Percentiles rank a stretch among this genome's conserved stretches.
Conservation (phyloP, 73 alveolate genomes). For the Paramecium primaurelia region DNA sequence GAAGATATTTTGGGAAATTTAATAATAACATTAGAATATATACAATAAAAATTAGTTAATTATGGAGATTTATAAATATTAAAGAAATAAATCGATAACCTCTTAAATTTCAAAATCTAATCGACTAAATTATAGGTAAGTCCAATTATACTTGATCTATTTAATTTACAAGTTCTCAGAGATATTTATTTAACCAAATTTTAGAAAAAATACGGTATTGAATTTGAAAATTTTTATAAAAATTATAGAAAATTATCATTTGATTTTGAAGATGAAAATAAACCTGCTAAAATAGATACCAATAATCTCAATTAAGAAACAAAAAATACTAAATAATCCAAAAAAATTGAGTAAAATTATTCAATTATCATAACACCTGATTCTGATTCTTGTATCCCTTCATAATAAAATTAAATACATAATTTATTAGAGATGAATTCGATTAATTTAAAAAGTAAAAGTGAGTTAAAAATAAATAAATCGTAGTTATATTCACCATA, state of each 20-base stretch:
- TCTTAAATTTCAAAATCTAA: background rate
- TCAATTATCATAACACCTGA: background rate
- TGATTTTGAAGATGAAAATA: background rate
- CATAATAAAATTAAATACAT: background rate
- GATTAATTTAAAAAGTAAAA: background rate
- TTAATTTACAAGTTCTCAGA: background rate
- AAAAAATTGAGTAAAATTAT: background rate
- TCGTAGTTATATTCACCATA: background rate
- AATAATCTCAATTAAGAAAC: background rate
- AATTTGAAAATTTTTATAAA: no score
- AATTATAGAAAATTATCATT: background rate
- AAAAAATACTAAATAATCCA: background rate
- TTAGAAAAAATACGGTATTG: background rate
- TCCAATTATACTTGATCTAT: background rate
- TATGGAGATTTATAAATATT: no score
- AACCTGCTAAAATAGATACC: background rate
- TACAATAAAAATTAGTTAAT: no score
- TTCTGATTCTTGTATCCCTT: background rate
- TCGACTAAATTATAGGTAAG: background rate
- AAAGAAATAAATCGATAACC: background rate
- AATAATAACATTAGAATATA: background rate
- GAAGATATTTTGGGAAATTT: background rate
- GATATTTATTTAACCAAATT: background rate
- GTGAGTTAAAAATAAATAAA: background rate
- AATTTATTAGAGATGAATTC: background rate